These are phyloP conservation scores for Trypanosoma lewisi DNA, from an alignment of 208 protist species.

Conservation along the genomic window DNA sequence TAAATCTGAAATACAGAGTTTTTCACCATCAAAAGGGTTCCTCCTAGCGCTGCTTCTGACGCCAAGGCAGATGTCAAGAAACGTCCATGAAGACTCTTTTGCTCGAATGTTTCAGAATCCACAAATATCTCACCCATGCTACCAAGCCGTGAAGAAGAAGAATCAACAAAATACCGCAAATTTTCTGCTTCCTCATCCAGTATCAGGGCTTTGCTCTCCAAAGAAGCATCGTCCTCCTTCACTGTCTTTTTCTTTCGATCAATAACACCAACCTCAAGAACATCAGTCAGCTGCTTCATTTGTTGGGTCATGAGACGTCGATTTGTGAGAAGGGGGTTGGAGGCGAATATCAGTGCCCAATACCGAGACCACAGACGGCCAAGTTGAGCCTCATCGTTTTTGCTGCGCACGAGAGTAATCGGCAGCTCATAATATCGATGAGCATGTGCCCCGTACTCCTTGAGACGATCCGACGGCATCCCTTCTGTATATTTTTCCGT, in stretches of 20 bases:
- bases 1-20: slow-evolving; percentile 13
- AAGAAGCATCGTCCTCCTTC: background rate
- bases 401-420: slow-evolving; percentile 95
- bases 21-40: slow-evolving; percentile 15
- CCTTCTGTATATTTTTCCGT: background rate
- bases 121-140: background rate
- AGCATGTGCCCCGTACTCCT: slow-evolving; percentile 96
- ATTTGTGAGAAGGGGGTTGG: slow-evolving; percentile 32
- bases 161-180: too few relatives aligned
- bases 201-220: background rate
- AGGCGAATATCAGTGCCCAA: slow-evolving; percentile 83
- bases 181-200: too few relatives aligned
- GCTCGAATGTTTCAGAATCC: slow-evolving; percentile 1
- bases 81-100: slow-evolving; percentile 7
- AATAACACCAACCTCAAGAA: slow-evolving; percentile 6
- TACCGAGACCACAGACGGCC: slow-evolving; percentile 93
- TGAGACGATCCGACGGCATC: slow-evolving; percentile 84
- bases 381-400: slow-evolving; percentile 89
- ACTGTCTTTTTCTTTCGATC: background rate
- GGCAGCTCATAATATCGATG: slow-evolving; percentile 96
- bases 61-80: slow-evolving; percentile 17
- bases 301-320: slow-evolving; percentile 27
- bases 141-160: too few relatives aligned
- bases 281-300: slow-evolving; percentile 25
- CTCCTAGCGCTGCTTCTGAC: slow-evolving; percentile 8